These are phyloP conservation scores for Brassica juncea DNA, from an alignment of 345 rosid genomes.

Conservation along the genomic window DNA sequence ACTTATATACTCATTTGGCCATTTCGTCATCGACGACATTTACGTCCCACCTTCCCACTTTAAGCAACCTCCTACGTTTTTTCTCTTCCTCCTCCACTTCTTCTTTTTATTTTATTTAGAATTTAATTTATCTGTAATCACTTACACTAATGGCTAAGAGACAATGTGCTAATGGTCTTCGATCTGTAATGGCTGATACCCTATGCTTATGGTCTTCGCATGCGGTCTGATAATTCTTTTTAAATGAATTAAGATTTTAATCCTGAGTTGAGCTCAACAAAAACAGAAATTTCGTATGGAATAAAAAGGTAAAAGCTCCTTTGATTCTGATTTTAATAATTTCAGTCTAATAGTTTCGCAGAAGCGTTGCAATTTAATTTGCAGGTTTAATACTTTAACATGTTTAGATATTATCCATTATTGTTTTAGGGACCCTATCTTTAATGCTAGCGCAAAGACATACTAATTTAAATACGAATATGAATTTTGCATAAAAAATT, in stretches of 20 bases:
- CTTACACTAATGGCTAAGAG: conserved; percentile 1
- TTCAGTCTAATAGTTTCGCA: background rate
- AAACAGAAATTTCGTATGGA: too few relatives aligned
- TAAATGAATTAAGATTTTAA: background rate
- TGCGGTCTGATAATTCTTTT: background rate
- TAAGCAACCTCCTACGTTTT: conserved; percentile 44
- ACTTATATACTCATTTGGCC: conserved; percentile 18
- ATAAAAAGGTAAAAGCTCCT: too few relatives aligned
- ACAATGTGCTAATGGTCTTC: background rate
- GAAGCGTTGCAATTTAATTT: background rate
- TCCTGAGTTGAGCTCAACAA: too few relatives aligned
- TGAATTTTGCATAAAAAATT: background rate
- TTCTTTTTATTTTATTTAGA: background rate
- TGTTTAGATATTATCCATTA: background rate
- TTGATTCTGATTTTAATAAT: too few relatives aligned
- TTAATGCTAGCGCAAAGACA: background rate
- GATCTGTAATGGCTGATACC: background rate
- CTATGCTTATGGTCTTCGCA: background rate
- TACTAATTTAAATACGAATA: background rate
- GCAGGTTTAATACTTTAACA: background rate
- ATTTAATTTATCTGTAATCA: background rate
- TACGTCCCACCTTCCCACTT: conserved; percentile 36
- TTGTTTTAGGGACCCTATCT: background rate
- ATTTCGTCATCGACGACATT: conserved; percentile 35
- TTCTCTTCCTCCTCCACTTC: background rate